These are phyloP conservation scores for Aspergillus sp. DNA, from an alignment of 2,329 filamentous ascomycete genomes.

Conservation along the genomic window DNA sequence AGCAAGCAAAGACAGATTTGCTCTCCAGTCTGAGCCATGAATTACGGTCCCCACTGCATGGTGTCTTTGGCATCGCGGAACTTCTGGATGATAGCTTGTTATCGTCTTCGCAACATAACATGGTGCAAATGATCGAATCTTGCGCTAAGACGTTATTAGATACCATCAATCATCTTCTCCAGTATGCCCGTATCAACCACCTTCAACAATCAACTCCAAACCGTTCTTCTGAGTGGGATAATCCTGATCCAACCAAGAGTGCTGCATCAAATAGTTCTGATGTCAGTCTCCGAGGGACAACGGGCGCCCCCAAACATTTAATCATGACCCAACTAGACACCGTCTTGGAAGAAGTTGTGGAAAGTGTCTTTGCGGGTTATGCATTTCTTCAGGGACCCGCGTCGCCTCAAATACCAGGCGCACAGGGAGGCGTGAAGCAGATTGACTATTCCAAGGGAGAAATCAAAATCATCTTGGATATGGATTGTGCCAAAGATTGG, in stretches of 20 bases:
- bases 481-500: slow-evolving; percentile 4
- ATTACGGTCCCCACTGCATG: slow-evolving; percentile 29
- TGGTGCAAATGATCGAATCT: slow-evolving; percentile 30
- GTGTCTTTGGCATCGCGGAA: slow-evolving; percentile 27
- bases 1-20: slow-evolving; percentile 27
- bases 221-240: not conserved
- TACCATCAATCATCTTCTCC: slow-evolving; percentile 33
- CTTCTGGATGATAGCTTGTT: slow-evolving; percentile 23
- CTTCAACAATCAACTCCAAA: not conserved
- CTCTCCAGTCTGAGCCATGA: slow-evolving; percentile 30
- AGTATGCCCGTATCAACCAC: slow-evolving; percentile 23
- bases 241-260: not conserved
- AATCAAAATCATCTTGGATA: slow-evolving; percentile 8
- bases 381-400: slow-evolving; percentile 4
- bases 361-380: slow-evolving; percentile 13
- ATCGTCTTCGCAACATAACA: slow-evolving; percentile 19
- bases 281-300: not conserved
- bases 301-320: slow-evolving; percentile 1
- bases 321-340: slow-evolving; percentile 5
- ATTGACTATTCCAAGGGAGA: not conserved
- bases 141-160: slow-evolving; percentile 38
- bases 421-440: not conserved
- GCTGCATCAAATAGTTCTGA: not conserved
- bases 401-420: not conserved
- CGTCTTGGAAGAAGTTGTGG: slow-evolving; percentile 12